Evolutionary conservation across 495 filamentous ascomycete species (phyloP), one percentile per base, ranked within the genome.

Genomic region (Aspergillus cavernicola): DNA sequence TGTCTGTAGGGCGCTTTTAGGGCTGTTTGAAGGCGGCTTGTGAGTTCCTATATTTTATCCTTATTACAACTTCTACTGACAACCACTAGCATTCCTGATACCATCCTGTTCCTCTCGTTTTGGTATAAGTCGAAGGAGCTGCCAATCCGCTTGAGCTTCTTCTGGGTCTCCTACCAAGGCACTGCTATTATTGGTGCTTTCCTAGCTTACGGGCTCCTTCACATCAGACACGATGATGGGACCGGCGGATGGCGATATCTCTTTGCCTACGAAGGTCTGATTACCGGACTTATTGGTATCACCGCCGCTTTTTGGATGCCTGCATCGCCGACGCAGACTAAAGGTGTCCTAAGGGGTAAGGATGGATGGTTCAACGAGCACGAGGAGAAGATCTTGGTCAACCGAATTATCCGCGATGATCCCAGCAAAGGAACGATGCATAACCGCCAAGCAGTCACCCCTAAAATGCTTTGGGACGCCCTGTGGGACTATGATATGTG

Each of bases 21-120:
- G 87, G 22, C 68, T 90, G 6, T 69, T 92, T 9, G 88, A 95
- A 64, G 89, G 89, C 44, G 86, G 87, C 13, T 90, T 89, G 71
- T 74, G 50, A 59, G 71, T 70, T 35, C 4, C 4, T 13, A 42
- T 19, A 28, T 7, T 35, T 11, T 29, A 23, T 31, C 4, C 24
- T 28, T 28, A 9, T 16, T 77, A 80, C 44, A 68, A 31, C 31
- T 48, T 22, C 4, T 41, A 1, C 28, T 43, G 57, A 43, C 59
- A 41, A 8, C 13, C 8, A 4, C 12, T 16, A 75, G 65, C 53
- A 77, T 77, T 29, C 70, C 74, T 8, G 73, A 77, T 18, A 75
- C 73, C 0, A 74, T 85, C 29, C 66, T 91, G 0, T 91, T 89
- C 62, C 76, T 91, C 3, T 86, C 84, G 0, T 91, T 90, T 69